Conservation (phyloP, 108 stramenopile genomes). For the Cylindrotheca closterium region DNA sequence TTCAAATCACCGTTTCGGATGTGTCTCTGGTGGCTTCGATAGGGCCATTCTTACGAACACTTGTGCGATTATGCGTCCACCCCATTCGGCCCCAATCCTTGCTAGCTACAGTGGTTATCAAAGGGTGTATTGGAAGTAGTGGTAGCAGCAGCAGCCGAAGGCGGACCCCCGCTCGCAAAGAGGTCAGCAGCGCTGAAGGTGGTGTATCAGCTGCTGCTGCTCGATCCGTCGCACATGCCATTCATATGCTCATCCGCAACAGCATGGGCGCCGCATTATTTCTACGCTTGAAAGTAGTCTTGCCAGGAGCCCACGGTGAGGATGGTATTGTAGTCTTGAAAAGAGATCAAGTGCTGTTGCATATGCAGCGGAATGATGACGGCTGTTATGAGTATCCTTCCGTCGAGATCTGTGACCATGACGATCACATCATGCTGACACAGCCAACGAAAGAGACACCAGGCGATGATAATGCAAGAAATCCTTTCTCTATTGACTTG, state of each 20-base stretch:
- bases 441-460: no score
- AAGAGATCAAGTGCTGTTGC: neutral
- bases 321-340: no score
- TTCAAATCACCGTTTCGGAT: neutral
- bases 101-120: neutral
- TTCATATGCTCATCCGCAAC: slow-evolving; percentile 10
- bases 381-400: slow-evolving; percentile 10
- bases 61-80: slow-evolving; percentile 8
- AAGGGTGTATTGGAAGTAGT: neutral
- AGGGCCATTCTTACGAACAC: slow-evolving; percentile 6
- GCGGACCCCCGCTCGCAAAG: no score
- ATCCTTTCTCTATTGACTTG: neutral
- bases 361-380: slow-evolving; percentile 5
- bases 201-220: no score
- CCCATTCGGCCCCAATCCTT: neutral
- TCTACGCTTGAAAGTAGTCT: neutral
- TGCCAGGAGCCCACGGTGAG: neutral
- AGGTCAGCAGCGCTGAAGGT: no score
- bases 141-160: no score
- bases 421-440: no score
- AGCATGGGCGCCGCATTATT: slow-evolving; percentile 12
- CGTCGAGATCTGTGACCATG: neutral
- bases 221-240: slow-evolving; percentile 7
- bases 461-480: no score
- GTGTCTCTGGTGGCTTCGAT: slow-evolving; percentile 5